Conservation (phyloP, 495 filamentous ascomycete genomes). For the Talaromyces proteolyticus region DNA sequence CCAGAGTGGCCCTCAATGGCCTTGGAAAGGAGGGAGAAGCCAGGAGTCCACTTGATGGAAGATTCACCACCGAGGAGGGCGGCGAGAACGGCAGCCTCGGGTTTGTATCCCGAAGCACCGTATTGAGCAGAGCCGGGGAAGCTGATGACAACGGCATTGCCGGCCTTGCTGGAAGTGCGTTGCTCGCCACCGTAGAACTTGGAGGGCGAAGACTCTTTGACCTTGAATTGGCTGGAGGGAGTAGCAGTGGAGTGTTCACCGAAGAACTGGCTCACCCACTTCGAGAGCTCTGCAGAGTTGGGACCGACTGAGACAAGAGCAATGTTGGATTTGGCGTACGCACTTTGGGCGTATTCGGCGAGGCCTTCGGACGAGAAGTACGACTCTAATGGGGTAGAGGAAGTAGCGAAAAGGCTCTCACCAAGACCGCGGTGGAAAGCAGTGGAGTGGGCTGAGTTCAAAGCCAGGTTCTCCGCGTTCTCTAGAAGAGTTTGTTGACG, state of each 20-base stretch:
- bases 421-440: slow-evolving; percentile 96
- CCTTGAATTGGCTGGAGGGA: slow-evolving; percentile 29
- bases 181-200: slow-evolving; percentile 96
- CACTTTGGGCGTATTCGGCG: slow-evolving; percentile 62
- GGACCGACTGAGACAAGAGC: slow-evolving; percentile 87
- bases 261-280: slow-evolving; percentile 95
- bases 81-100: slow-evolving; percentile 82
- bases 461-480: slow-evolving; percentile 63
- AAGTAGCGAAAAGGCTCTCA: slow-evolving; percentile 60
- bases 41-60: slow-evolving; percentile 91
- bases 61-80: slow-evolving; percentile 87
- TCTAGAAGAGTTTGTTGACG: slow-evolving; percentile 62
- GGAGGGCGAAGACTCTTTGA: slow-evolving; percentile 42
- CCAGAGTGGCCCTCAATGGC: slow-evolving; percentile 59
- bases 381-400: slow-evolving; percentile 61
- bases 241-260: slow-evolving; percentile 33
- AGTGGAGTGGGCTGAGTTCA: slow-evolving; percentile 78
- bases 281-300: slow-evolving; percentile 65
- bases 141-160: slow-evolving; percentile 77
- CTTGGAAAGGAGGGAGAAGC: slow-evolving; percentile 84
- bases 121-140: slow-evolving; percentile 85
- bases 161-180: slow-evolving; percentile 67
- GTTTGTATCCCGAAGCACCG: slow-evolving; percentile 67
- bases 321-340: slow-evolving; percentile 84
- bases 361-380: slow-evolving; percentile 72